phyloP scores from a whole-genome alignment of 179 eudicot genomes.

The Patellifolia procumbens region DNA sequence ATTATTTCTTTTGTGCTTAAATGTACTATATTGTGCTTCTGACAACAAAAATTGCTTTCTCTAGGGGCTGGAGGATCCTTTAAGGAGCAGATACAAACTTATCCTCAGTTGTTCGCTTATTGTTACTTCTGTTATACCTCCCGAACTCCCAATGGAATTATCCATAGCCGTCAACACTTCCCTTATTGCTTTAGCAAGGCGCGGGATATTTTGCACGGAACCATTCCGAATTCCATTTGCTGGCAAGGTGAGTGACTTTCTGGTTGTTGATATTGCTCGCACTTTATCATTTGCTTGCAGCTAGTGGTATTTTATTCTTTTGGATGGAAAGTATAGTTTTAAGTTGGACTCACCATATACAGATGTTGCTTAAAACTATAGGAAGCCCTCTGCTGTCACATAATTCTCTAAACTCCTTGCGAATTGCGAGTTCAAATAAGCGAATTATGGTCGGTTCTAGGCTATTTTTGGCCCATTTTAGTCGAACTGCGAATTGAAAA shows the following conservation, averaged over 20 bases:
- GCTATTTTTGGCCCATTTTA: too few species aligned
- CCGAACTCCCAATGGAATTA: conserved; percentile 98
- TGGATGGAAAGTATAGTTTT: not conserved
- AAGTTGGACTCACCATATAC: too few species aligned
- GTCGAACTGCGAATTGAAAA: too few species aligned
- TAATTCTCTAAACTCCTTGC: too few species aligned
- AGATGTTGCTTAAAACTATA: not conserved
- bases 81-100: conserved; percentile 97
- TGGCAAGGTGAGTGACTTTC: conserved; percentile 66
- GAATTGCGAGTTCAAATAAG: too few species aligned
- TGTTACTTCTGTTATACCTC: conserved; percentile 97
- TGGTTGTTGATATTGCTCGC: not conserved
- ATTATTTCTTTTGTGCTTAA: not conserved
- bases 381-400: not conserved
- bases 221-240: conserved; percentile 99
- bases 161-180: conserved; percentile 99
- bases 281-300: not conserved
- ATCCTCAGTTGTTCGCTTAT: conserved; percentile 92
- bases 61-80: conserved; percentile 98
- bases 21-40: not conserved
- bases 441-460: too few species aligned
- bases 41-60: conserved; percentile 10
- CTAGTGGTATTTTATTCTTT: not conserved
- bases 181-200: conserved; percentile 89
- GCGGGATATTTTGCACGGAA: conserved; percentile 97